phyloP scores from a whole-genome alignment of 257 asterid genomes.

The Salvia hispanica region DNA sequence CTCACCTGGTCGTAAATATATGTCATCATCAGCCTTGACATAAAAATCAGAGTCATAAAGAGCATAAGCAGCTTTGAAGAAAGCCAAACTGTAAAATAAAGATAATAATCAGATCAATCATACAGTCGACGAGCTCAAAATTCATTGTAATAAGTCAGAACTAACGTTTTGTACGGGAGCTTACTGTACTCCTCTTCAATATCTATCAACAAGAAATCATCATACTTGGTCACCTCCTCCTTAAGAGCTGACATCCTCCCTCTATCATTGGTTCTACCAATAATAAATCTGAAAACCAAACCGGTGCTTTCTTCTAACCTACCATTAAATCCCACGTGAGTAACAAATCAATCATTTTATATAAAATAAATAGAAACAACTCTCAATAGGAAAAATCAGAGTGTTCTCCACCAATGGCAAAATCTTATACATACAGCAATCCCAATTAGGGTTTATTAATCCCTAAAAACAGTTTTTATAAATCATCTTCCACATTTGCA shows the following conservation, averaged over 20 bases:
- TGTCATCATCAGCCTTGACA: slow-evolving; percentile 98
- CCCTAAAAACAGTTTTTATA: too few relatives aligned
- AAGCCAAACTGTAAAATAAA: slow-evolving; percentile 65
- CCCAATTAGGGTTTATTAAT: too few relatives aligned
- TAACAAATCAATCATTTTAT: slow-evolving; percentile 16
- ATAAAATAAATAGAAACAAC: slow-evolving; percentile 14
- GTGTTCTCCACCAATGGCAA: background rate
- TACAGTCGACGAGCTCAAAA: slow-evolving; percentile 24
- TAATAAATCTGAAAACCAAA: slow-evolving; percentile 85
- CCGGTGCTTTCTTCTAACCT: slow-evolving; percentile 99
- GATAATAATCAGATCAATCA: slow-evolving; percentile 36
- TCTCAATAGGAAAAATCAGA: slow-evolving; percentile 9
- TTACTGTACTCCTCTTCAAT: slow-evolving; percentile 98
- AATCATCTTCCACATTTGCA: too few relatives aligned
- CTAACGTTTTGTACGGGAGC: slow-evolving; percentile 99
- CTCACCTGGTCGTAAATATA: slow-evolving; percentile 91
- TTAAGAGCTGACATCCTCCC: slow-evolving; percentile 81
- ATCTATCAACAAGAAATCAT: slow-evolving; percentile 89
- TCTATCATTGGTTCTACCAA: slow-evolving; percentile 75
- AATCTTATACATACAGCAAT: too few relatives aligned
- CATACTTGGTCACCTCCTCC: slow-evolving; percentile 79
- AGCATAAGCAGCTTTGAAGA: slow-evolving; percentile 96
- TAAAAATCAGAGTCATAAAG: slow-evolving; percentile 90
- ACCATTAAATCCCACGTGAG: slow-evolving; percentile 46
- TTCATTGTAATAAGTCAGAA: slow-evolving; percentile 35